Percentiles rank a stretch among this genome's conserved stretches.
These are phyloP conservation scores for Hypomontagnella monticulosa DNA, from an alignment of 495 filamentous ascomycete genomes.

Conservation along the genomic window DNA sequence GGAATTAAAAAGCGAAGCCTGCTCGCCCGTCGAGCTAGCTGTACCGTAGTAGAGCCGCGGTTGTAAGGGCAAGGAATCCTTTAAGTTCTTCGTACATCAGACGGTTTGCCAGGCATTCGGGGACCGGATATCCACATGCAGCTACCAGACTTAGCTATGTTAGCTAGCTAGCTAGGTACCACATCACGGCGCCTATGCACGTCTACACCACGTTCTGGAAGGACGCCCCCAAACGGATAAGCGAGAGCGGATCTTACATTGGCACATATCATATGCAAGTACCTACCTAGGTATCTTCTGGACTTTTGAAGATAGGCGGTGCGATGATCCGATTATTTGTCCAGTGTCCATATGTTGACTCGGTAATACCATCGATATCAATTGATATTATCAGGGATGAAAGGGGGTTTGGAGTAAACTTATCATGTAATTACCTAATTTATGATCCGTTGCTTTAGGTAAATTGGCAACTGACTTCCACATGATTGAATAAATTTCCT, in stretches of 20 bases:
- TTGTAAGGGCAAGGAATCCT: slow-evolving; percentile 9
- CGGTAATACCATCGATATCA: no score
- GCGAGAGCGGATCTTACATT: slow-evolving; percentile 22
- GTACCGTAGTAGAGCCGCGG: not conserved
- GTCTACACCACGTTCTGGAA: slow-evolving; percentile 34
- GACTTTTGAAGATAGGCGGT: not conserved
- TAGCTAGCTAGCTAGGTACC: no score
- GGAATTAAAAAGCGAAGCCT: slow-evolving; percentile 24
- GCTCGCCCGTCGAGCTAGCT: not conserved
- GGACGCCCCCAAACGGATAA: slow-evolving; percentile 30
- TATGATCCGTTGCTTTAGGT: no score
- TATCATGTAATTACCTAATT: no score
- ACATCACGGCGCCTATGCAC: slow-evolving; percentile 42
- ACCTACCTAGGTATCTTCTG: not conserved
- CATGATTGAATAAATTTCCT: no score
- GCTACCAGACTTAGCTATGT: slow-evolving; percentile 1
- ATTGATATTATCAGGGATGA: no score
- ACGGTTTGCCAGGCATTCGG: not conserved
- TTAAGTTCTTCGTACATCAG: slow-evolving; percentile 7
- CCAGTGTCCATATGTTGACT: no score
- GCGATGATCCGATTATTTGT: not conserved
- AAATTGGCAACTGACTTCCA: no score
- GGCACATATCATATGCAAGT: not conserved
- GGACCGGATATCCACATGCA: not conserved
- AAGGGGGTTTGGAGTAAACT: no score